phyloP scores from a whole-genome alignment of 768 basidiomycete species.

The Gloeostereum incarnatum region DNA sequence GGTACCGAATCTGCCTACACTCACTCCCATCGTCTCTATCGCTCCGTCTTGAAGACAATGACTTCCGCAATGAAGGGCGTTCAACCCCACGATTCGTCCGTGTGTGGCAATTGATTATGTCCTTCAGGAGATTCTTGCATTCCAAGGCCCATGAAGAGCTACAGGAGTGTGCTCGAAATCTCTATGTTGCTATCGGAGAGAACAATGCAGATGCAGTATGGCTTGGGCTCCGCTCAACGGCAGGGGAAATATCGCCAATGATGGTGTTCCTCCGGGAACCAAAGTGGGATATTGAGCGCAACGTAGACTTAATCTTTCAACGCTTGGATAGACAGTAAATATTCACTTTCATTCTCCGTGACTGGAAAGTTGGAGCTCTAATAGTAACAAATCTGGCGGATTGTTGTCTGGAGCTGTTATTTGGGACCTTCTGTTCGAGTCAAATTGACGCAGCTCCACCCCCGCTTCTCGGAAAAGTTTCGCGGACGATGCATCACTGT shows the following conservation, averaged over 20 bases:
- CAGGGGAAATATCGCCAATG: constrained; percentile 26
- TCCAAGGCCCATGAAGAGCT: constrained; percentile 62
- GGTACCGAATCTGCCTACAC: constrained; percentile 71
- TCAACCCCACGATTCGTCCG: constrained; percentile 54
- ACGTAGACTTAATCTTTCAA: constrained; percentile 25
- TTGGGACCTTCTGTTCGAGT: constrained; percentile 20
- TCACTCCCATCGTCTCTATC: constrained; percentile 71
- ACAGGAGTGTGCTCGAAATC: constrained; percentile 49
- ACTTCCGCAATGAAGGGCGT: constrained; percentile 56
- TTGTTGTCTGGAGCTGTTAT: not conserved
- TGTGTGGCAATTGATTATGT: constrained; percentile 79
- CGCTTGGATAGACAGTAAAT: constrained; percentile 3
- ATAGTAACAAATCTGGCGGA: not conserved
- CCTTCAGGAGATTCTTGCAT: constrained; percentile 72
- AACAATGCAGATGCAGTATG: constrained; percentile 80
- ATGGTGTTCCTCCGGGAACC: constrained; percentile 41
- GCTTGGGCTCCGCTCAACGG: constrained; percentile 58
- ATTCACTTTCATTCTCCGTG: no score
- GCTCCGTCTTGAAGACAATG: constrained; percentile 70
- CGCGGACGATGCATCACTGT: constrained; percentile 80
- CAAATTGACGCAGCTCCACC: constrained; percentile 68
- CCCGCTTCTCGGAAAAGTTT: constrained; percentile 72
- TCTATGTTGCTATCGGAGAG: constrained; percentile 53
- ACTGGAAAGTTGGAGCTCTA: not conserved
- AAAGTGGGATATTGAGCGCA: constrained; percentile 56